Evolutionary conservation across 352 stramenopile genomes (phyloP).

Genomic region (Phytophthora nicotianae): DNA sequence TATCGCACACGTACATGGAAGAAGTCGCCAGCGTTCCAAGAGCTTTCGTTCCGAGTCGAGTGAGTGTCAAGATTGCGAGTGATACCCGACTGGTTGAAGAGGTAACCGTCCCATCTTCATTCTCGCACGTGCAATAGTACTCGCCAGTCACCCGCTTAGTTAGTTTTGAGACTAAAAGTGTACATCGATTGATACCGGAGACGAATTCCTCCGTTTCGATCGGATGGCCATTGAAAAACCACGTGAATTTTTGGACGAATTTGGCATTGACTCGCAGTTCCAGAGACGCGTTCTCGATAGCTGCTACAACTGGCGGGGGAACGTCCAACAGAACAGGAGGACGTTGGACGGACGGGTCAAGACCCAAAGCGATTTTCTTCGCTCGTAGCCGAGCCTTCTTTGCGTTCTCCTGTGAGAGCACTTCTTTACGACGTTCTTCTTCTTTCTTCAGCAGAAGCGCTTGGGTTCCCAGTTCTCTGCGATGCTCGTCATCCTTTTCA

Average conservation of each 20-base stretch:
- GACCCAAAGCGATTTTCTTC: slow-evolving; percentile 63
- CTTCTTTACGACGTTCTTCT: slow-evolving; percentile 33
- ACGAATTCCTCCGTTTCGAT: slow-evolving; percentile 22
- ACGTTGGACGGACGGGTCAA: slow-evolving; percentile 52
- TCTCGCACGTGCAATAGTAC: slow-evolving; percentile 68
- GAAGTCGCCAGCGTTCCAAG: slow-evolving; percentile 37
- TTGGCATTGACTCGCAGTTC: slow-evolving; percentile 48
- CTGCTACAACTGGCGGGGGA: slow-evolving; percentile 38
- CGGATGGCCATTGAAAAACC: slow-evolving; percentile 51
- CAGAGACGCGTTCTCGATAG: slow-evolving; percentile 30
- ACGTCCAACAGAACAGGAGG: slow-evolving; percentile 40
- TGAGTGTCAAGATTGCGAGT: slow-evolving; percentile 31
- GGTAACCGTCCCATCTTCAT: slow-evolving; percentile 56
- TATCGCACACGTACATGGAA: slow-evolving; percentile 22
- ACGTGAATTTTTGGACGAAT: slow-evolving; percentile 49
- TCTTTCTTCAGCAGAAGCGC: slow-evolving; percentile 37
- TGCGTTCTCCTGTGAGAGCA: slow-evolving; percentile 42
- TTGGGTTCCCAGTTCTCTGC: slow-evolving; percentile 36
- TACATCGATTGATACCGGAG: slow-evolving; percentile 36
- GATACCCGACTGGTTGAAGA: slow-evolving; percentile 43
- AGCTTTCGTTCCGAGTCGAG: slow-evolving; percentile 28
- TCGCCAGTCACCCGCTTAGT: slow-evolving; percentile 53
- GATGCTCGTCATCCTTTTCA: slow-evolving; percentile 44
- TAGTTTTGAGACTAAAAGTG: slow-evolving; percentile 45
- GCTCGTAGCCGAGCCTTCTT: slow-evolving; percentile 49